Evolutionary conservation across 208 protist genomes (phyloP).

Genomic region (Acanthamoeba lenticulata): DNA sequence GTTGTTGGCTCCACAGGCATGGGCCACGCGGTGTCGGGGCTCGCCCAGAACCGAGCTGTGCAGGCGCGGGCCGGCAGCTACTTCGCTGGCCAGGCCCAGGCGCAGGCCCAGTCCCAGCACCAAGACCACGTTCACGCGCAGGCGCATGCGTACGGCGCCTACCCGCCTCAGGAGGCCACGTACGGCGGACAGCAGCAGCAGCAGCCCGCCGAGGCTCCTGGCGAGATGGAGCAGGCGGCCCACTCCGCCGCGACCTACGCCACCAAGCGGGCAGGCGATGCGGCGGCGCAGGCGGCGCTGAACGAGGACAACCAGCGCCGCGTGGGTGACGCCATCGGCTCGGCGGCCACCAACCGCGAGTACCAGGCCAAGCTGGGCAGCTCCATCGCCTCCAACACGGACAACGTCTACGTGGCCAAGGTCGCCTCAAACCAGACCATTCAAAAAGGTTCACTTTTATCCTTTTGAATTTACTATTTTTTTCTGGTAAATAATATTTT

Average conservation of each 20-base stretch:
- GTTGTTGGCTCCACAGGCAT: not conserved
- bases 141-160: not conserved
- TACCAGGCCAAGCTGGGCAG: constrained; percentile 29
- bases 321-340: not conserved
- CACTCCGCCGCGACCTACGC: not conserved
- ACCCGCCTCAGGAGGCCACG: not conserved
- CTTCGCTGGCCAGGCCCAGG: not conserved
- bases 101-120: not conserved
- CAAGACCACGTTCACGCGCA: not conserved
- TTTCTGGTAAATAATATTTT: not conserved
- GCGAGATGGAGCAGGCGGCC: not conserved
- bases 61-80: not conserved
- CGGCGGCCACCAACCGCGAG: not conserved
- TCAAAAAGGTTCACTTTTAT: not conserved
- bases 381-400: not conserved
- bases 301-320: constrained; percentile 31
- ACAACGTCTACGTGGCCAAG: constrained; percentile 6
- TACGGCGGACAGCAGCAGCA: not conserved
- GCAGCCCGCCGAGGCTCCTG: not conserved
- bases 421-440: not conserved
- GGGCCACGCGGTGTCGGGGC: not conserved
- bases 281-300: constrained; percentile 3
- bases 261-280: not conserved
- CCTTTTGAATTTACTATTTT: not conserved
- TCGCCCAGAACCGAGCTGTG: not conserved